Evolutionary conservation across 176 grass and related monocot species (phyloP).

Genomic region (Rhipidocladum racemiflorum): DNA sequence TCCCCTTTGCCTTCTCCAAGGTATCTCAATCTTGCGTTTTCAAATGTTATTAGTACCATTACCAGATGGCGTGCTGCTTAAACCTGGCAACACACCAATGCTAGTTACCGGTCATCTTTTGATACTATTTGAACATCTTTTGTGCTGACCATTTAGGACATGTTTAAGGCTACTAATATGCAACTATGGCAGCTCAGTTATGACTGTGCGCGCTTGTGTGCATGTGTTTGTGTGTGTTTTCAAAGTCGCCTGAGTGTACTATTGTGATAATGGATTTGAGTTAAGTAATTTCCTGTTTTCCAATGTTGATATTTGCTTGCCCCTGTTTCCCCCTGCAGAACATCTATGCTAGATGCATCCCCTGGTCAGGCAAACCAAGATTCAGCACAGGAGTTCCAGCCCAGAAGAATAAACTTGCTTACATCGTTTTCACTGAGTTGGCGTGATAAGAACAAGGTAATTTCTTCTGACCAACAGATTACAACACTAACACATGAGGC

Average conservation of each 20-base stretch:
- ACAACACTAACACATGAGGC: background rate
- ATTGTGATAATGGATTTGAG: slow-evolving; percentile 4
- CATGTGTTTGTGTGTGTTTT: background rate
- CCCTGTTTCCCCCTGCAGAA: slow-evolving; percentile 45
- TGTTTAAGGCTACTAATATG: background rate
- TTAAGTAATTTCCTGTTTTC: slow-evolving; percentile 27
- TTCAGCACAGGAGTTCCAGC: slow-evolving; percentile 67
- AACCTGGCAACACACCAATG: background rate
- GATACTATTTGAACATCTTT: background rate
- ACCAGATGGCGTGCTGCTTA: background rate
- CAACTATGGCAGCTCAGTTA: background rate
- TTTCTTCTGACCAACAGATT: slow-evolving; percentile 14
- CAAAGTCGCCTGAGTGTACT: background rate
- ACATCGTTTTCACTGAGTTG: slow-evolving; percentile 76
- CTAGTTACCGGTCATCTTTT: slow-evolving; percentile 26
- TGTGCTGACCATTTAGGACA: slow-evolving; percentile 2
- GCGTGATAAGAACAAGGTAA: slow-evolving; percentile 97
- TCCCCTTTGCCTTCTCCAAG: slow-evolving; percentile 76
- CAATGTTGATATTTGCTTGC: slow-evolving; percentile 16
- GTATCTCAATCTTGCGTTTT: slow-evolving; percentile 43
- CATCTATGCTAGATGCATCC: slow-evolving; percentile 48
- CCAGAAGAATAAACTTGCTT: slow-evolving; percentile 93
- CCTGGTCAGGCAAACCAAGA: slow-evolving; percentile 45
- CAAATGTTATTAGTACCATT: slow-evolving; percentile 30
- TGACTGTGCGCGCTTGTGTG: background rate